These are phyloP conservation scores for Salix arbutifolia DNA, from an alignment of 345 rosid species.

Conservation along the genomic window DNA sequence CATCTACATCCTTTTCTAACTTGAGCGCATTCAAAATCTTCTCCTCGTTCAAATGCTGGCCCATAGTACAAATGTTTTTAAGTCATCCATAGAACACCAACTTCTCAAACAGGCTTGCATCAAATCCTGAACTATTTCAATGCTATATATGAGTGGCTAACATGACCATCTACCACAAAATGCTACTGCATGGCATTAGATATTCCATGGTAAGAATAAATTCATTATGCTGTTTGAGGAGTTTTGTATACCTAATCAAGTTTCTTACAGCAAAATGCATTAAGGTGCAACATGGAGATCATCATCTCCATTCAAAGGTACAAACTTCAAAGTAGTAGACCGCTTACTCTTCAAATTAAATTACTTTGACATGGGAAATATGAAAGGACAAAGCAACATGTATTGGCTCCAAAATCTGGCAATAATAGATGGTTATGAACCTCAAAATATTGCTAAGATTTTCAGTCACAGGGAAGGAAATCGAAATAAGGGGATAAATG, in stretches of 20 bases:
- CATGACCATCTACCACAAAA: background rate
- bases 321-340: too few species aligned
- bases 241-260: background rate
- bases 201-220: background rate
- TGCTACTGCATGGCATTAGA: background rate
- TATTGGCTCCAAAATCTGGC: background rate
- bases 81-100: conserved; percentile 17
- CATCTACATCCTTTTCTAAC: conserved; percentile 87
- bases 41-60: conserved; percentile 83
- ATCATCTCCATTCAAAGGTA: background rate
- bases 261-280: background rate
- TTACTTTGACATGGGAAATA: background rate
- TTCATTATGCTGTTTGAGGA: background rate
- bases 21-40: conserved; percentile 60
- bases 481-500: too few species aligned
- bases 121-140: conserved; percentile 20
- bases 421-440: background rate
- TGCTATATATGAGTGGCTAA: conserved; percentile 2
- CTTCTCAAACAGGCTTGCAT: conserved; percentile 18
- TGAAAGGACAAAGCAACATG: background rate
- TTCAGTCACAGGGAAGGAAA: background rate
- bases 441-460: background rate
- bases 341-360: background rate
- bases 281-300: background rate
- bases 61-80: conserved; percentile 14